phyloP scores from a whole-genome alignment of 2,329 filamentous ascomycete genomes.

The Colletotrichum euphorbiae region DNA sequence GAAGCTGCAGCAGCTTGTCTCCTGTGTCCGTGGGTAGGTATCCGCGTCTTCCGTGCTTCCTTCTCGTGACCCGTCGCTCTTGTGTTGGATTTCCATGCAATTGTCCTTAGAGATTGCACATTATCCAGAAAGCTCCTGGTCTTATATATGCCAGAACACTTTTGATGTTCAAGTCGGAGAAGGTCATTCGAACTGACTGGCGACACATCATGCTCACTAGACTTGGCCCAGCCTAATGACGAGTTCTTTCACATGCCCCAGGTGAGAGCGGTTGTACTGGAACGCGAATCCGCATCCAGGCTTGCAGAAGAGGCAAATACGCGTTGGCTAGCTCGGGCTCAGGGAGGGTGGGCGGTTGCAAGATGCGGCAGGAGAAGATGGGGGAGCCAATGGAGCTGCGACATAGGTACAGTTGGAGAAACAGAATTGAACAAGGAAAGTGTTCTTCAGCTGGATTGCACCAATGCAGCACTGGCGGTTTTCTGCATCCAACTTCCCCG shows the following conservation, averaged over 20 bases:
- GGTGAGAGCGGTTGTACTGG: neutral
- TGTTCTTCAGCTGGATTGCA: constrained; percentile 7
- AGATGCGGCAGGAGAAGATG: constrained; percentile 20
- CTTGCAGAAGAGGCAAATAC: neutral
- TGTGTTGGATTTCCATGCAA: no score
- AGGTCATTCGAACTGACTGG: neutral
- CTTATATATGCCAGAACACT: no score
- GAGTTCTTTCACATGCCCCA: constrained; percentile 1
- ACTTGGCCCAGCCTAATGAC: neutral
- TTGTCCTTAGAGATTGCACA: no score
- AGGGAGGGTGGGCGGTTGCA: neutral
- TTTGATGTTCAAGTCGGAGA: neutral
- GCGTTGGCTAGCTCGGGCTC: constrained; percentile 24
- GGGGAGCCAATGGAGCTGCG: constrained; percentile 10
- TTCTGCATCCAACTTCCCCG: neutral
- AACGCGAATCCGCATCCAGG: neutral
- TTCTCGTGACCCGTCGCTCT: neutral
- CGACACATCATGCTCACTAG: neutral
- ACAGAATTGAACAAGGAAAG: neutral
- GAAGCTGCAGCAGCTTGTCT: constrained; percentile 13
- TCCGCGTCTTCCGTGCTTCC: constrained; percentile 27
- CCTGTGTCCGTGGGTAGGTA: neutral
- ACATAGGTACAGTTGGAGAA: neutral
- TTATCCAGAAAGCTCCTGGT: no score
- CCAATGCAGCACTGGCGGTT: neutral